Conservation (phyloP, 106 monocot genomes). For the Dendrobium huoshanense region DNA sequence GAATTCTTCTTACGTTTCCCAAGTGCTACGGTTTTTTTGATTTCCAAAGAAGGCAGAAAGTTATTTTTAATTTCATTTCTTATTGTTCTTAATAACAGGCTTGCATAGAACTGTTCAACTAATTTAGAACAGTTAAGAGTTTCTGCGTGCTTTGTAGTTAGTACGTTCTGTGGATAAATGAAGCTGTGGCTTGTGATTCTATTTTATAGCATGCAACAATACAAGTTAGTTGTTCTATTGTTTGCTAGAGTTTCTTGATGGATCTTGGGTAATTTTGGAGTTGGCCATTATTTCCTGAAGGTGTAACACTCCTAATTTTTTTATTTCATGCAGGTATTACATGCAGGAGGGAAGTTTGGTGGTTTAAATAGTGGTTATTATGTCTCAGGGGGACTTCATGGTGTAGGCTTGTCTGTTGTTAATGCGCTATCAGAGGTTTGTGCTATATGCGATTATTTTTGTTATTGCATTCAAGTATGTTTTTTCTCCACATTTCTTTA, state of each 20-base stretch:
- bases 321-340: constrained; percentile 54
- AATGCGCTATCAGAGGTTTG: constrained; percentile 97
- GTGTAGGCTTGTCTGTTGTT: constrained; percentile 97
- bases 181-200: background rate
- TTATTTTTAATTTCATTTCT: background rate
- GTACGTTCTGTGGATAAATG: background rate
- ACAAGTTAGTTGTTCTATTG: background rate
- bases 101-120: background rate
- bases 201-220: background rate
- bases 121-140: background rate
- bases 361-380: constrained; percentile 90
- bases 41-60: background rate
- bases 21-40: background rate
- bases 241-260: background rate
- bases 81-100: background rate
- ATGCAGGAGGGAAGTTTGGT: constrained; percentile 98
- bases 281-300: background rate
- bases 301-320: background rate
- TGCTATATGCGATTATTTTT: background rate
- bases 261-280: background rate
- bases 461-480: background rate
- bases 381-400: constrained; percentile 95
- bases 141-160: background rate
- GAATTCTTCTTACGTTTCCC: background rate
- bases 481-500: background rate